Conservation (phyloP, 768 basidiomycete genomes). For the Phaeolepiota aurea region DNA sequence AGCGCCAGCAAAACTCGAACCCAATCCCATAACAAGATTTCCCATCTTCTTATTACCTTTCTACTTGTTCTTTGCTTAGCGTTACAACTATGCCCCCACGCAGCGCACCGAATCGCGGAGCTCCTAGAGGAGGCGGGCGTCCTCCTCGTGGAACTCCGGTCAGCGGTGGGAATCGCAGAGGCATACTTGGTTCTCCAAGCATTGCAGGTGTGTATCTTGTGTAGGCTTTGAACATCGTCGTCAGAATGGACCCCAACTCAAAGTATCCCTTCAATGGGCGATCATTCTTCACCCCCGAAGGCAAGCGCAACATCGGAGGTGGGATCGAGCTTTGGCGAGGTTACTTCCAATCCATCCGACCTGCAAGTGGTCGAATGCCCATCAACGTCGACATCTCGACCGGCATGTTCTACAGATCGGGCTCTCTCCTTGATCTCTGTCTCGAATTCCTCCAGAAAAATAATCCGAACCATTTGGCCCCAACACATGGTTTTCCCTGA, state of each 20-base stretch:
- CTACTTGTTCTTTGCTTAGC: too few species aligned
- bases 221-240: slow-evolving; percentile 69
- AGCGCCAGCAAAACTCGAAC: too few species aligned
- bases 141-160: too few species aligned
- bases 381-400: slow-evolving; percentile 81
- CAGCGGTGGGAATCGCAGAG: too few species aligned
- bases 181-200: background rate
- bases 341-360: slow-evolving; percentile 75
- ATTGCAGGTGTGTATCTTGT: background rate
- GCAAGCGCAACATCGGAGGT: slow-evolving; percentile 45
- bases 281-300: slow-evolving; percentile 64
- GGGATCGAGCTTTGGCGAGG: slow-evolving; percentile 74
- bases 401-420: slow-evolving; percentile 68
- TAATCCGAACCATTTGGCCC: slow-evolving; percentile 19
- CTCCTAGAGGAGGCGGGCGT: too few species aligned
- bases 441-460: slow-evolving; percentile 39
- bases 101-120: too few species aligned
- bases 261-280: slow-evolving; percentile 69
- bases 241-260: slow-evolving; percentile 71
- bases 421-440: slow-evolving; percentile 49
- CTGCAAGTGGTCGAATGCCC: slow-evolving; percentile 56
- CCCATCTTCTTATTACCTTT: background rate
- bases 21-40: slow-evolving; percentile 5
- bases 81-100: too few species aligned
- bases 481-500: slow-evolving; percentile 36